Percentiles rank a stretch among this genome's conserved stretches.
Conservation (phyloP, 495 filamentous ascomycete genomes). For the Lasiosphaeria hispida region DNA sequence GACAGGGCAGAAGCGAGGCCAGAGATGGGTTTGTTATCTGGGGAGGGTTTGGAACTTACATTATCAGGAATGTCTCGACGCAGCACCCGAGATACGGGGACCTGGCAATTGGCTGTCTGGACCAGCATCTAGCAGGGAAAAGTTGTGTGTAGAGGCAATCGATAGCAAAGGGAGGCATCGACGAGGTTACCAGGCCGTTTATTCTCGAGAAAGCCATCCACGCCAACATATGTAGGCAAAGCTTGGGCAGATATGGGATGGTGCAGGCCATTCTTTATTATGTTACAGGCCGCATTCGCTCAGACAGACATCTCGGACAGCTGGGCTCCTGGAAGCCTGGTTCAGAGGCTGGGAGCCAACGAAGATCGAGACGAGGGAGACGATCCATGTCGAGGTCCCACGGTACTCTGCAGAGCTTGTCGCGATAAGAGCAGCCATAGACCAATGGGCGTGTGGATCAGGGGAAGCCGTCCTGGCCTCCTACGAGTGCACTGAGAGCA, state of each 20-base stretch:
- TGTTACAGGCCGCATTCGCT: neutral
- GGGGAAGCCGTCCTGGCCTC: conserved; percentile 2
- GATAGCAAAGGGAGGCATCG: neutral
- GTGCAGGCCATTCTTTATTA: conserved; percentile 11
- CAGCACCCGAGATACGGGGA: no score
- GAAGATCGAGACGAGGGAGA: neutral
- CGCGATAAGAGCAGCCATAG: conserved; percentile 18
- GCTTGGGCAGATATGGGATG: neutral
- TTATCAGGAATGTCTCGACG: neutral
- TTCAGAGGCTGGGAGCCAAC: conserved; percentile 22
- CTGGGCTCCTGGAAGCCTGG: conserved; percentile 12
- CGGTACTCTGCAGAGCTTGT: conserved; percentile 20
- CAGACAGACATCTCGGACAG: conserved; percentile 13
- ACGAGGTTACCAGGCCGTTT: no score
- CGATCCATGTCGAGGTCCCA: conserved; percentile 19
- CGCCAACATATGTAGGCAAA: no score
- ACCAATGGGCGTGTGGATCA: conserved; percentile 18
- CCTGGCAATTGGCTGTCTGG: no score
- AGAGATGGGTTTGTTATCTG: neutral
- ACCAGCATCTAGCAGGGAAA: no score
- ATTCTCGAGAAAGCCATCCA: no score
- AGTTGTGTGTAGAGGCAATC: neutral
- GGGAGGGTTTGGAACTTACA: conserved; percentile 4
- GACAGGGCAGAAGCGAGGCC: neutral
- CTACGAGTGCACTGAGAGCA: neutral